Base-by-base conservation (phyloP, 2,329 filamentous ascomycete species). In the Lasiodiplodia sp. region DNA sequence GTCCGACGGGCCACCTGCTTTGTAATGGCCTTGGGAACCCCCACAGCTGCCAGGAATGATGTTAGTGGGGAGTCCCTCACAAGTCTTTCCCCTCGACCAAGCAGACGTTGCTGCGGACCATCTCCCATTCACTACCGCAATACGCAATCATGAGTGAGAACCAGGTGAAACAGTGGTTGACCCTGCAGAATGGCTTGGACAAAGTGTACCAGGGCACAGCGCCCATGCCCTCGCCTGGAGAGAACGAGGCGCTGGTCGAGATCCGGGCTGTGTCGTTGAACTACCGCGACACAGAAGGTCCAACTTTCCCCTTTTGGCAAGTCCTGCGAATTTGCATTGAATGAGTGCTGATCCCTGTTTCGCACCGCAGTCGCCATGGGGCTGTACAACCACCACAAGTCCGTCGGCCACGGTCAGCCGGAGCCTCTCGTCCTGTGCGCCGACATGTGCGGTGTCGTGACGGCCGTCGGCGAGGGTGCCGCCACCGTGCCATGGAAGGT, bases 361-460 rank as follows among this genome's bases (percentile, higher is more conserved):
- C 68, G 52, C 10, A 47, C 11, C 55, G 55, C 51, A 90, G 90
- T 92, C 23, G 83, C 83, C 74, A 89, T 86, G 81, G 90, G 90
- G 37, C 81, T 87, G 14, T 92, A 92, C 80, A 88, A 83, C 75
- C 89, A 92, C 78, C 88, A 92, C 80, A 84, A 85, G 72, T 83
- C 84, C 4, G 79, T 88, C 56, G 78, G 76, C 10, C 12, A 47
- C 74, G 80, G 69, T 70, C 77, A 65, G 66, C 78, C 66, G 69
- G 82, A 67, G 73, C 72, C 75, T 3, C 72, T 92, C 14, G 87
- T 92, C 1, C 89, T 89, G 1, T 90, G 88, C 77, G 91, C 89
- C 25, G 91, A 93, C 78, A 91, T 91, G 84, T 91, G 89, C 78
- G 91, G 90, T 55, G 83, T 83, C 10, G 81, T 92, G 56, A 80